A percentile compares a stretch with the other conserved stretches of the same genome.
phyloP scores from a whole-genome alignment of 2,329 filamentous ascomycete species.

The Pseudogymnoascus sp. region DNA sequence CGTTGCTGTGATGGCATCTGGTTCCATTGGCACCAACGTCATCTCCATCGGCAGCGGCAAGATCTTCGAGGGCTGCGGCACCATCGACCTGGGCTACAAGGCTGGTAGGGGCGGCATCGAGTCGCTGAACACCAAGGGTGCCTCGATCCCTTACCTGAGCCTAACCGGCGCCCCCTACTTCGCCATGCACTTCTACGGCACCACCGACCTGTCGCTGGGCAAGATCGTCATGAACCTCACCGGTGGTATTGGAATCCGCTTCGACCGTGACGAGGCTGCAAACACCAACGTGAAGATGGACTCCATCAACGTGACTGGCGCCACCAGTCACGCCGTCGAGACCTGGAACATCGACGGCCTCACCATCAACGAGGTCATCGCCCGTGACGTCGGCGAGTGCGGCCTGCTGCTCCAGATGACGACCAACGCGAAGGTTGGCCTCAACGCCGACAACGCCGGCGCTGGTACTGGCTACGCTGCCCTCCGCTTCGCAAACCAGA shows the following conservation, averaged over 20 bases:
- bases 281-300: slow-evolving; percentile 47
- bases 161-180: slow-evolving; percentile 52
- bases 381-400: slow-evolving; percentile 45
- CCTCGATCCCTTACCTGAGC: slow-evolving; percentile 46
- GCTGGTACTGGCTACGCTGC: slow-evolving; percentile 46
- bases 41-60: slow-evolving; percentile 43
- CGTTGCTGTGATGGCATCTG: slow-evolving; percentile 44
- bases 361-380: slow-evolving; percentile 42
- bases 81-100: slow-evolving; percentile 38
- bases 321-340: slow-evolving; percentile 48
- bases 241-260: slow-evolving; percentile 47
- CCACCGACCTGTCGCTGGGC: slow-evolving; percentile 38
- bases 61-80: slow-evolving; percentile 50
- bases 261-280: slow-evolving; percentile 44
- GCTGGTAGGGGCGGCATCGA: slow-evolving; percentile 45
- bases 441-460: slow-evolving; percentile 47
- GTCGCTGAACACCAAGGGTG: slow-evolving; percentile 37
- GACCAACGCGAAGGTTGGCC: slow-evolving; percentile 41
- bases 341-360: slow-evolving; percentile 51
- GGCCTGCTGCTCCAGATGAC: slow-evolving; percentile 47
- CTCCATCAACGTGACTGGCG: slow-evolving; percentile 41
- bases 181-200: slow-evolving; percentile 46
- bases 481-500: slow-evolving; percentile 48
- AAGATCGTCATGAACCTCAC: slow-evolving; percentile 46
- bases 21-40: slow-evolving; percentile 45